Conservation (phyloP, 257 asterid species). For the Nicotiana tabacum region DNA sequence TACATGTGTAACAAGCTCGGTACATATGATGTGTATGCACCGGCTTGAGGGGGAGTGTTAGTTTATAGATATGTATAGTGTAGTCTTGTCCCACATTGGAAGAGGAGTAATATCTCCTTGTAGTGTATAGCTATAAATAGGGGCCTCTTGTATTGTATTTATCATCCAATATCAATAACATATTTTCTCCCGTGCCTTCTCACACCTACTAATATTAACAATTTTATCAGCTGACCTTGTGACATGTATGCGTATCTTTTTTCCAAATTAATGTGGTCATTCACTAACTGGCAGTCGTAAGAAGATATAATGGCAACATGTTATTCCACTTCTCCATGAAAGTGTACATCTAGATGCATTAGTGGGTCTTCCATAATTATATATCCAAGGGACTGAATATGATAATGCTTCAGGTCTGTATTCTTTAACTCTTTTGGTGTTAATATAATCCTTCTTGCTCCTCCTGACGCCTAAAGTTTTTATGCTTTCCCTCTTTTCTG, state of each 20-base stretch:
- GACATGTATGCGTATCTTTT: not conserved
- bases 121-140: no score
- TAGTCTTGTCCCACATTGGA: no score
- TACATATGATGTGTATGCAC: no score
- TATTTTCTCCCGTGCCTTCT: no score
- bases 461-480: not conserved
- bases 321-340: not conserved
- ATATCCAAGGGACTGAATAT: not conserved
- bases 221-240: not conserved
- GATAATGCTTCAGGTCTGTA: slow-evolving; percentile 58
- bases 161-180: no score
- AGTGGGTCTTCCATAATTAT: not conserved
- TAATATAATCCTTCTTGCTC: not conserved
- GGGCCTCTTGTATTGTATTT: no score
- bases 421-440: slow-evolving; percentile 4
- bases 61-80: no score
- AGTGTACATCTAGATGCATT: not conserved
- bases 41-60: no score
- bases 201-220: not conserved
- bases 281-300: not conserved
- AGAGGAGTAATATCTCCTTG: no score
- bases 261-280: not conserved
- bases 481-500: not conserved
- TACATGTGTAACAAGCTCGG: no score
- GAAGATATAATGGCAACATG: not conserved